A percentile compares a stretch with the other conserved stretches of the same genome.
Conservation (phyloP, 2,329 filamentous ascomycete genomes). For the Coleophoma eucalyptorum region DNA sequence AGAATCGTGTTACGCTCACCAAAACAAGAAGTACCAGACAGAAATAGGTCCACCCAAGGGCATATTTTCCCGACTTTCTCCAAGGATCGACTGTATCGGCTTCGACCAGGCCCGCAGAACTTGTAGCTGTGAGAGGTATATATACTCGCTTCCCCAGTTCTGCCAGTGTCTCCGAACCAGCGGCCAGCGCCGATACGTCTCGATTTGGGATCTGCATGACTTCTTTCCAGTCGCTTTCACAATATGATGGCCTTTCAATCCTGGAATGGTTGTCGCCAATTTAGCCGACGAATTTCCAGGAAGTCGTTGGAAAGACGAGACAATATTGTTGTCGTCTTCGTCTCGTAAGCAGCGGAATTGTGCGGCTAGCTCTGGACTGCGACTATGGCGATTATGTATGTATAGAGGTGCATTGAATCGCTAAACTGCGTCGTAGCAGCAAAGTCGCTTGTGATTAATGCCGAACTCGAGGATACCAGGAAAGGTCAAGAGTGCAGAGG, state of each 20-base stretch:
- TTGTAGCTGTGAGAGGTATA: constrained; percentile 56
- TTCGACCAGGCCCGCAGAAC: constrained; percentile 57
- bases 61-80: constrained; percentile 80
- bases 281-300: no score
- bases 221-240: no score
- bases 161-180: constrained; percentile 20
- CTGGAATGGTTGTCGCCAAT: no score
- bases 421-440: not conserved
- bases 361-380: not conserved
- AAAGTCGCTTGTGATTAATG: constrained; percentile 11
- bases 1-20: constrained; percentile 69
- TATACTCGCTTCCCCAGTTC: constrained; percentile 43
- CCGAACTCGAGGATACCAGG: constrained; percentile 9
- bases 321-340: no score
- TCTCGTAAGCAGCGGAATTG: no score
- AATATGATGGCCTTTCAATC: no score
- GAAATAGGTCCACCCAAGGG: constrained; percentile 84
- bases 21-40: constrained; percentile 66
- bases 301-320: no score
- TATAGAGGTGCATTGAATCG: not conserved
- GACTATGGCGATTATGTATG: no score
- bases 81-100: constrained; percentile 72
- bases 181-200: not conserved
- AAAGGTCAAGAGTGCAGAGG: constrained; percentile 19
- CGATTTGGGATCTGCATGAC: no score